Evolutionary conservation across 306 rosid genomes (phyloP), one percentile per base, ranked within the genome.

Genomic region (Cucurbita maxima): DNA sequence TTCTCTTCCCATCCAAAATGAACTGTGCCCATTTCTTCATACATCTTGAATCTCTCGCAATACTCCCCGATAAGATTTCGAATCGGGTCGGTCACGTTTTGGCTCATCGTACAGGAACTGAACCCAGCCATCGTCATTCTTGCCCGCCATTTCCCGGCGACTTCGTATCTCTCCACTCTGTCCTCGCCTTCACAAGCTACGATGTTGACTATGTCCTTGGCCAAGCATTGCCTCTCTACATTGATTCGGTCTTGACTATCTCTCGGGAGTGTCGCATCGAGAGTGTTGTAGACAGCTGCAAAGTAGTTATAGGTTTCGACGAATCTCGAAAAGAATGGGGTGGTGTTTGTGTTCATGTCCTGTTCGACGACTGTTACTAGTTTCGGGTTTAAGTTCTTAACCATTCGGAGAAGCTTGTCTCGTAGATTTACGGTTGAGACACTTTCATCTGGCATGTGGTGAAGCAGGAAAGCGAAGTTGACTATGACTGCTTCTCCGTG

Each of bases 381-480:
- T 85, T 86, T 94, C 0, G 99, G 99, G 40, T 84, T 89, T 87
- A 94, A 68, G 84, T 91, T 84, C 86, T 91, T 94, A 4, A 89
- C 96, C 88, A 94, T 81, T 37, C 87, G 92, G 34, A 94, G 99
- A 76, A 94, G 99, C 75, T 84, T 96, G 82, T 94, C 99, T 19
- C 97, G 81, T 64, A 86, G 83, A 50, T 94, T 94, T 13, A 87
- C 87, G 0, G 92, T 91, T 7, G 99, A 91, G 60, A 94, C 99
- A 6, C 97, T 94, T 82, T 94, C 99, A 52, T 94, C 97, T 7
- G 96, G 99, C 97, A 94, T 91, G 87, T 94, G 99, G 80, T 94
- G 99, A 75, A 94, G 99, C 87, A 84, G 96, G 76, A 91, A 94
- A 44, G 97, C 91, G 76, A 91, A 94, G 79, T 94, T 94, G 30